Base-by-base conservation (phyloP, 2,329 filamentous ascomycete genomes). In the Beauveria varroae region DNA sequence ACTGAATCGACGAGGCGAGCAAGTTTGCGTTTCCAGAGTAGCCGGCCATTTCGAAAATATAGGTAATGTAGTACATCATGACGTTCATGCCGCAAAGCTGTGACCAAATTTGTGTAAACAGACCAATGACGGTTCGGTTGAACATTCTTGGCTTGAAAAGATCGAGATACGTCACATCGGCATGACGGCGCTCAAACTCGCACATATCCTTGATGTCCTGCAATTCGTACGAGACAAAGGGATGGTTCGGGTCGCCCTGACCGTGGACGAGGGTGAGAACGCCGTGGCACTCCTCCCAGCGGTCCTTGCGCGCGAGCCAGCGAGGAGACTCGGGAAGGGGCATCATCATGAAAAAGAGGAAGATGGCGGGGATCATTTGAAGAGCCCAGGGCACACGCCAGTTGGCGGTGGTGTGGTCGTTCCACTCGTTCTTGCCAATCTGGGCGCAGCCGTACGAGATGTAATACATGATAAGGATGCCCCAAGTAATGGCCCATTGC, bases 151-250 rank as follows among this genome's bases (percentile, higher is more conserved):
- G 88, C 66, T 81, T 83, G 74, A 95, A 82, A 1, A 95, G 81
- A 69, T 93, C 89, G 2, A 86, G 66, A 70, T 89, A 91, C 9
- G 83, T 84, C 22, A 90, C 87, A 65, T 91, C 81, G 16, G 84
- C 77, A 69, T 90, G 88, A 28, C 80, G 76, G 20, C 84, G 81
- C 73, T 95, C 90, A 64, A 93, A 89, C 56, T 90, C 86, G 67
- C 88, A 83, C 72, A 86, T 87, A 44, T 88, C 84, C 65, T 84
- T 82, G 70, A 95, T 93, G 65, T 93, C 89, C 22, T 84, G 76
- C 70, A 89, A 76, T 71, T 95, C 90, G 34, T 78, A 81, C 10
- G 74, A 74, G 10, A 93, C 90, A 65, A 89, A 88, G 0, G 84
- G 82, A 46, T 82, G 82, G 67, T 85, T 78, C 1, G 77, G 74